These are phyloP conservation scores for Alternaria sp. DNA, from an alignment of 2,329 filamentous ascomycete species.

Conservation along the genomic window DNA sequence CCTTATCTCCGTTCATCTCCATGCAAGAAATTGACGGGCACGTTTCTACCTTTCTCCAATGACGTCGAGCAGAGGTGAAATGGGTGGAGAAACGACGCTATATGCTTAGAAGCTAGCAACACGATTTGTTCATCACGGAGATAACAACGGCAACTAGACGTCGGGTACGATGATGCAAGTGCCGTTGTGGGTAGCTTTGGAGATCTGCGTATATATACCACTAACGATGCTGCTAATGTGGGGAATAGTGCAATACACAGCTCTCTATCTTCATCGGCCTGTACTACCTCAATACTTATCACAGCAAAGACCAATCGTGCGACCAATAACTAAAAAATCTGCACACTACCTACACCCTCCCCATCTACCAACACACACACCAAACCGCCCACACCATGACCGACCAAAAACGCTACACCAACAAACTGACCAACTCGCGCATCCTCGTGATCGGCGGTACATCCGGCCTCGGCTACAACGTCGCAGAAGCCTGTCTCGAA, in stretches of 20 bases:
- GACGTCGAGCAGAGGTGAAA: not conserved
- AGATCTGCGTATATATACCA: not conserved
- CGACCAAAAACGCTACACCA: conserved; percentile 54
- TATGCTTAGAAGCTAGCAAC: not conserved
- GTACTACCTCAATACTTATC: not conserved
- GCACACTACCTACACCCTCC: not conserved
- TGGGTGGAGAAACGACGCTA: not conserved
- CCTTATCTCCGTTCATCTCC: not conserved
- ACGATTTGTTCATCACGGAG: not conserved
- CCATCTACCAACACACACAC: not conserved
- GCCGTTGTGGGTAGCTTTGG: not conserved
- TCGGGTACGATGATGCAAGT: not conserved
- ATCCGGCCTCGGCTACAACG: conserved; percentile 66
- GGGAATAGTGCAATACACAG: not conserved
- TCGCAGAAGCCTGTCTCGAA: conserved; percentile 64
- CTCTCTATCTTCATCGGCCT: not conserved
- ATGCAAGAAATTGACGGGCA: not conserved
- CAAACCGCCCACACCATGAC: conserved; percentile 22
- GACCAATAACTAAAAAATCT: no score
- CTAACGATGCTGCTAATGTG: not conserved
- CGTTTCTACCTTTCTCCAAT: not conserved
- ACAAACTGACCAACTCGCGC: conserved; percentile 55
- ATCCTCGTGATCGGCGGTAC: conserved; percentile 69
- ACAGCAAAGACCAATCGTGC: not conserved
- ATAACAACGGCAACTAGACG: not conserved